These are phyloP conservation scores for Dicorynia guianensis DNA, from an alignment of 306 rosid species.

Conservation along the genomic window DNA sequence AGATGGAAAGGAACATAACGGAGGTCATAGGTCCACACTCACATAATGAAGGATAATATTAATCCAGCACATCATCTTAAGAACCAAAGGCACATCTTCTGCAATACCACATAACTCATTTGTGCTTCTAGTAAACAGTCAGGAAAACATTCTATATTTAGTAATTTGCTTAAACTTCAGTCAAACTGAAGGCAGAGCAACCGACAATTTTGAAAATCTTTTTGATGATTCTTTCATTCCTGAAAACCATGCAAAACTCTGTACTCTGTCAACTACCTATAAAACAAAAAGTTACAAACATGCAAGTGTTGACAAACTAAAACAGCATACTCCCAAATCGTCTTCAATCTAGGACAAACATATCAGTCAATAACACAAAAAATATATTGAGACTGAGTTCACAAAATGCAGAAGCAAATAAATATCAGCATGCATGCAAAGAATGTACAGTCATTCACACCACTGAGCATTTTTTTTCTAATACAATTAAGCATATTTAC, in stretches of 20 bases:
- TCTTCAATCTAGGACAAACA: background rate
- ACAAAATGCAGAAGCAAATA: background rate
- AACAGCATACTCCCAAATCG: conserved; percentile 1
- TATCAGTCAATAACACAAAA: background rate
- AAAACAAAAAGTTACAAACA: background rate
- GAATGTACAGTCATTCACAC: background rate
- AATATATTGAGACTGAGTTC: background rate
- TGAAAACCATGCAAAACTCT: background rate
- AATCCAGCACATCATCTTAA: too few relatives aligned
- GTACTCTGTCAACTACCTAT: background rate
- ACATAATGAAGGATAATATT: too few relatives aligned
- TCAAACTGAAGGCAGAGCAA: too few relatives aligned
- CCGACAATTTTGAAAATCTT: too few relatives aligned
- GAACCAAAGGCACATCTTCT: too few relatives aligned
- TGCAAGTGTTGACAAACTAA: background rate
- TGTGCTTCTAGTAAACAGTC: too few relatives aligned
- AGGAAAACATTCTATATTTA: too few relatives aligned
- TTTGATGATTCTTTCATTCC: too few relatives aligned
- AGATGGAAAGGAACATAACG: too few relatives aligned
- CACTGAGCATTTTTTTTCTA: background rate
- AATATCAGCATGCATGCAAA: conserved; percentile 8
- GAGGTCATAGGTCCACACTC: too few relatives aligned
- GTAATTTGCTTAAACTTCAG: too few relatives aligned
- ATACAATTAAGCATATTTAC: conserved; percentile 42
- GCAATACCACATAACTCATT: too few relatives aligned